These are phyloP conservation scores for Talaromyces sp. DNA, from an alignment of 2,329 filamentous ascomycete species.

Conservation along the genomic window DNA sequence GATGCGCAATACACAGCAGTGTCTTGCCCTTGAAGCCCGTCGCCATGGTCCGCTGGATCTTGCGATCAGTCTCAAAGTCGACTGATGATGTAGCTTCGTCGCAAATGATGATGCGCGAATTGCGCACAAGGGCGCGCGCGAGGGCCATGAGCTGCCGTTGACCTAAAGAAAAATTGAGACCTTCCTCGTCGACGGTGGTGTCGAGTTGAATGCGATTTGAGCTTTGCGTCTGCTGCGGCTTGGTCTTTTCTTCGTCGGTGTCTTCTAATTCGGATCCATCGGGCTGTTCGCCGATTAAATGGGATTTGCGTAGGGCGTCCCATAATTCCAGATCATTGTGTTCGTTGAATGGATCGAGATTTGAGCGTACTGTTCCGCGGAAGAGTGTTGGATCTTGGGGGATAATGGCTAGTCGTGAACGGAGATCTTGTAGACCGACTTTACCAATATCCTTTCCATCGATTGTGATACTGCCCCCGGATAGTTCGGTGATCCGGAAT, in stretches of 20 bases:
- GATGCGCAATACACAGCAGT: slow-evolving; percentile 85
- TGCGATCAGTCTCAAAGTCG: slow-evolving; percentile 94
- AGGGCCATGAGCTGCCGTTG: slow-evolving; percentile 95
- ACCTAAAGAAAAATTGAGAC: slow-evolving; percentile 90
- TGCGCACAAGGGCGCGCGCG: slow-evolving; percentile 81
- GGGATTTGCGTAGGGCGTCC: slow-evolving; percentile 44
- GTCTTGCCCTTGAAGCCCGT: slow-evolving; percentile 82
- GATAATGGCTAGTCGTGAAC: slow-evolving; percentile 44
- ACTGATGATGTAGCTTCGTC: slow-evolving; percentile 93
- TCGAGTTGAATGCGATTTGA: slow-evolving; percentile 72
- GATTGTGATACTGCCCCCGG: slow-evolving; percentile 40
- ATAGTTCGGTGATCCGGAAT: slow-evolving; percentile 43
- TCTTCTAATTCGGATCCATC: slow-evolving; percentile 31
- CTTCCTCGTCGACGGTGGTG: slow-evolving; percentile 83
- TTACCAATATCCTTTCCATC: slow-evolving; percentile 43
- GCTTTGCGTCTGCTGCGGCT: slow-evolving; percentile 5
- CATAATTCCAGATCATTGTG: slow-evolving; percentile 47
- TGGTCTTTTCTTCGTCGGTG: not conserved
- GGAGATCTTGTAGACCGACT: slow-evolving; percentile 41
- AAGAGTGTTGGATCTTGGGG: slow-evolving; percentile 47
- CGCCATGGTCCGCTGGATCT: slow-evolving; percentile 87
- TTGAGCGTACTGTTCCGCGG: slow-evolving; percentile 43
- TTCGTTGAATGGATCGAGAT: slow-evolving; percentile 46
- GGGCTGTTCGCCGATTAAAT: slow-evolving; percentile 46
- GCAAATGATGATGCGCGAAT: slow-evolving; percentile 88